Base-by-base conservation (phyloP, 352 stramenopile species). In the Phytophthora pisi region DNA sequence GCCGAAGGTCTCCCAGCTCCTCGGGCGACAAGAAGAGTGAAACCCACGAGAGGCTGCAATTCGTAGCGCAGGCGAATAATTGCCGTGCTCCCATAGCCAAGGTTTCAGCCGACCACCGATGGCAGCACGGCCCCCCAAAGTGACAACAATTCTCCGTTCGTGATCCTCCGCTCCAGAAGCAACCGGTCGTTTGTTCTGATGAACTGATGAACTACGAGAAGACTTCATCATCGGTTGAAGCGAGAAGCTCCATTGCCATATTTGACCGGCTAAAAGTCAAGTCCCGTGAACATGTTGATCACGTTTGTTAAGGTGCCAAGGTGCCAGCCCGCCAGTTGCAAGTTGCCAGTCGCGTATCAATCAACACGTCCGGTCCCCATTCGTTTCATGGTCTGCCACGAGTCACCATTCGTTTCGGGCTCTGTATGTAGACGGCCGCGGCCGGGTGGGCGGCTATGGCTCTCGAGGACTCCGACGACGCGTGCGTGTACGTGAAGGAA, bases 401-500 rank as follows among this genome's bases (percentile, higher is more conserved):
- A 62, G 64, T 62, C 57, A 51, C 20, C 57, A 38, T 71, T 66
- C 26, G 63, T 70, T 67, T 72, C 50, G 50, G 7, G 36, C 20
- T 36, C 46, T 54, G 36, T 40, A 60, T 57, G 60, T 64, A 64
- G 46, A 63, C 13, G 30, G 49, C 23, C 34, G 20, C 20, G 20
- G 20, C 20, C 20, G 20, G 20, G 20, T 20, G 34, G 26, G 26
- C 38, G 42, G 24, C 42, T 43, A 68, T 69, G 66, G n/a, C 26
- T 18, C 43, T 67, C n/a, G 59, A 69, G 13, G 54, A 57, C 45
- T 55, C 5, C 15, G 50, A 66, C 34, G 34, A 40, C 6, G 45
- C 56, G 0, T 75, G 79, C 45, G 75, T 88, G 24, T 88, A 84
- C 56, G 75, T 90, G 61, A 79, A 81, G 45, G 73, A 72, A 28